phyloP scores from a whole-genome alignment of 1,284 basidiomycete species.

The Microbotryum intermedium region DNA sequence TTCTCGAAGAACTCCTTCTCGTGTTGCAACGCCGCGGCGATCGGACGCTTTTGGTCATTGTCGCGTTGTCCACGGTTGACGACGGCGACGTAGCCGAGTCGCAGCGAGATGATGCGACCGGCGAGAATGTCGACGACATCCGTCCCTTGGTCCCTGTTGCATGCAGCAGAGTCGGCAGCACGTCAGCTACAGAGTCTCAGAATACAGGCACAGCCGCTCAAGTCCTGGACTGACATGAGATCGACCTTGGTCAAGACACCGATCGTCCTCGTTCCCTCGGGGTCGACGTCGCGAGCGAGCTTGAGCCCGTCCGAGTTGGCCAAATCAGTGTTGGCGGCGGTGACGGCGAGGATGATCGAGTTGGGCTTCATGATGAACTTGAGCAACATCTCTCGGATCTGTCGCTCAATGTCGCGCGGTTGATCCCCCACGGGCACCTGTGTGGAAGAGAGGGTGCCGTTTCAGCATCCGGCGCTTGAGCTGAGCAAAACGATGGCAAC shows the following conservation, averaged over 20 bases:
- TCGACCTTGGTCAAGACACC: conserved; percentile 98
- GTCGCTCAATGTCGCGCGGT: conserved; percentile 93
- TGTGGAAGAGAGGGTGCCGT: neutral
- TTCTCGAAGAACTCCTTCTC: conserved; percentile 91
- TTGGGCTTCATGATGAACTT: conserved; percentile 91
- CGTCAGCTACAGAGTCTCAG: neutral
- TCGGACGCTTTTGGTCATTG: conserved; percentile 80
- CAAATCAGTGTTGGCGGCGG: conserved; percentile 90
- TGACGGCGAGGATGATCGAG: conserved; percentile 79
- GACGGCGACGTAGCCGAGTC: conserved; percentile 93
- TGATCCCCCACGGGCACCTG: conserved; percentile 90
- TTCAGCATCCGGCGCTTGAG: too few relatives aligned
- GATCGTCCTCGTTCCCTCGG: conserved; percentile 87
- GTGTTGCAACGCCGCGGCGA: conserved; percentile 72
- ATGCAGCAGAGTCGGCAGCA: neutral
- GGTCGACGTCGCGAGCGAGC: conserved; percentile 91
- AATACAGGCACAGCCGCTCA: neutral
- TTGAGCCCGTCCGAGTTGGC: conserved; percentile 98
- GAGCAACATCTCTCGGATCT: conserved; percentile 91
- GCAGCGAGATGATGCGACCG: conserved; percentile 84
- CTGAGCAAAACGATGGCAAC: neutral
- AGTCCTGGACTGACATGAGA: conserved; percentile 63
- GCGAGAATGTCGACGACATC: conserved; percentile 98
- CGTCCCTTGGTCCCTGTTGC: conserved; percentile 77
- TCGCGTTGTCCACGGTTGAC: conserved; percentile 95